phyloP scores from a whole-genome alignment of 495 filamentous ascomycete species.

The Trichoderma reesei region DNA sequence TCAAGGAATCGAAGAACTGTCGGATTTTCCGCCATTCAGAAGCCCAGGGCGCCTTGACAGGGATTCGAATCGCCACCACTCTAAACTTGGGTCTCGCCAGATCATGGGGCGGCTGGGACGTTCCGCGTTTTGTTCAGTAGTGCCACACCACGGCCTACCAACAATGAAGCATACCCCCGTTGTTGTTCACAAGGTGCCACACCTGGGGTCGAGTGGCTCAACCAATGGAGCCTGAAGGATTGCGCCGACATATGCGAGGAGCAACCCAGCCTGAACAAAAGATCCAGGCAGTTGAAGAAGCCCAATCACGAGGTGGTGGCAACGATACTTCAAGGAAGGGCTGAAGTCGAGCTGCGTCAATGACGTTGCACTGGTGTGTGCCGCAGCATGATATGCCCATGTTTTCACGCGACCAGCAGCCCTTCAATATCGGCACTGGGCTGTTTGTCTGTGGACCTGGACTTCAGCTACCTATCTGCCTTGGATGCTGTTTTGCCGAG shows the following conservation, averaged over 20 bases:
- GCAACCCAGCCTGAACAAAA: not conserved
- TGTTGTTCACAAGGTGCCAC: not conserved
- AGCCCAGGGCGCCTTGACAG: not conserved
- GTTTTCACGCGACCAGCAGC: no score
- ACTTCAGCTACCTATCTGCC: no score
- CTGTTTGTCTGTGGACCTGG: no score
- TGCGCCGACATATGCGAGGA: not conserved
- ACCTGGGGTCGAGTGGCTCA: not conserved
- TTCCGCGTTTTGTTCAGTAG: conserved; percentile 4
- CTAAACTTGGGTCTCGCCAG: not conserved
- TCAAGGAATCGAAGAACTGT: not conserved
- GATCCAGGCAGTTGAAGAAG: not conserved
- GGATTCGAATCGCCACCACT: not conserved
- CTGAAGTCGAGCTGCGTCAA: not conserved
- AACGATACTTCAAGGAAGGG: not conserved
- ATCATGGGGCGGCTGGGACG: conserved; percentile 2
- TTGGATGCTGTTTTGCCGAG: no score
- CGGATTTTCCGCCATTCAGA: not conserved
- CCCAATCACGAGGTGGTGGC: not conserved
- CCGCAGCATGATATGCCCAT: not conserved
- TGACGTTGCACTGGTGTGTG: not conserved
- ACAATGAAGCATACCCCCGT: not conserved
- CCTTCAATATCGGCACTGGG: no score
- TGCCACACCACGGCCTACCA: not conserved
- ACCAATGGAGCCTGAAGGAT: conserved; percentile 4